Evolutionary conservation across 345 rosid genomes (phyloP), one percentile per base, ranked within the genome.

Genomic region (Euphorbia lathyris): DNA sequence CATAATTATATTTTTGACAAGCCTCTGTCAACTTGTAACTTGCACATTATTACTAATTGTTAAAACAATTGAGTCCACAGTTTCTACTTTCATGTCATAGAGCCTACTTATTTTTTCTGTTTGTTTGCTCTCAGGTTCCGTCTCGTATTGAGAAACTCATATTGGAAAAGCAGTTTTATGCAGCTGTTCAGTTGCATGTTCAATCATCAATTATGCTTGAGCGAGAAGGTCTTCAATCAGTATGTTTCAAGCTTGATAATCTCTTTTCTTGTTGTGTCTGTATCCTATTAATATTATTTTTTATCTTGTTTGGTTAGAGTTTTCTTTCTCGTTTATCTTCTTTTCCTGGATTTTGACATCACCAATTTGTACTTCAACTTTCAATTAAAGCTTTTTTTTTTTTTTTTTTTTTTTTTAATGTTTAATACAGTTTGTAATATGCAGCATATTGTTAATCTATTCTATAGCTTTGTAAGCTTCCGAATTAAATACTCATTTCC

Each of bases 151-250:
- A 91, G 89, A 91, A 90, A 86, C 88, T 94, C 72, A 84, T 92
- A 78, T 81, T 86, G 59, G 96, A 91, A 80, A 90, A 90, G 80
- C 96, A 90, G 76, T 86, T 80, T 76, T 94, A 94, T 64, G 98
- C 97, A 63, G 96, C 98, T 40, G 85, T 88, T 83, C 97, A 94
- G 76, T 79, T 87, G 81, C 92, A 83, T 75, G 85, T 81, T 73
- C 97, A 90, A 65, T 94, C 96, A 36, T 65, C 88, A 64, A 65
- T 90, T 81, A 91, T 94, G 98, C 98, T 94, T 71, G 97, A 94
- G 83, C 86, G 97, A 66, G 97, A 94, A 82, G 97, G 98, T 74
- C 97, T 94, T 79, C 97, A 91, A 82, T 84, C 85, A 82, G 98
- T 91, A 85, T 67, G 82, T 69, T 75, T 71, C 58, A 72, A 56